Evolutionary conservation across 495 filamentous ascomycete genomes (phyloP).

Genomic region (Hypoxylon fragiforme): DNA sequence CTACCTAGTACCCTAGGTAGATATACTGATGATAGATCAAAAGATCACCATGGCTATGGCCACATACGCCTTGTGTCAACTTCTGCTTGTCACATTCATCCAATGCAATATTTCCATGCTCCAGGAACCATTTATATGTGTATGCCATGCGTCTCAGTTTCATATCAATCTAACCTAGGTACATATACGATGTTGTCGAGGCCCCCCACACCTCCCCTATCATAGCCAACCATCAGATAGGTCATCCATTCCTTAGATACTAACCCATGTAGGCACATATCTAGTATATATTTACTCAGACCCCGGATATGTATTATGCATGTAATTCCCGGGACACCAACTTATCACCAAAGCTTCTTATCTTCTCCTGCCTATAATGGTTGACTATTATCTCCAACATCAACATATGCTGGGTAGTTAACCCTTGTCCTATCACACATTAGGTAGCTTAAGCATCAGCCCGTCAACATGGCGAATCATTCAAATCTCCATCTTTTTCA

Average conservation of each 20-base stretch:
- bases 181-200: slow-evolving; percentile 9
- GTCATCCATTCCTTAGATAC: too few species aligned
- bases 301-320: too few species aligned
- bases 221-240: slow-evolving; percentile 11
- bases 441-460: background rate
- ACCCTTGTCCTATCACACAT: background rate
- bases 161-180: too few species aligned
- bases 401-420: background rate
- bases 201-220: slow-evolving; percentile 12
- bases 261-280: too few species aligned
- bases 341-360: slow-evolving; percentile 10
- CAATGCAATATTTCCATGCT: slow-evolving; percentile 15
- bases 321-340: slow-evolving; percentile 11
- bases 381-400: slow-evolving; percentile 2
- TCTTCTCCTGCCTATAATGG: slow-evolving; percentile 3
- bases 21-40: slow-evolving; percentile 5
- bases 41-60: slow-evolving; percentile 4
- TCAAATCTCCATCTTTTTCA: too few species aligned
- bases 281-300: too few species aligned
- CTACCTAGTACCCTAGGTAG: background rate
- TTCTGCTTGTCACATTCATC: background rate
- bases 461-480: background rate
- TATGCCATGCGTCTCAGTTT: slow-evolving; percentile 1
- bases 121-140: slow-evolving; percentile 5
- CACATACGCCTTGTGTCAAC: background rate